Evolutionary conservation across 2,329 filamentous ascomycete genomes (phyloP), one percentile per base, ranked within the genome.

Genomic region (Ascochyta fabae): DNA sequence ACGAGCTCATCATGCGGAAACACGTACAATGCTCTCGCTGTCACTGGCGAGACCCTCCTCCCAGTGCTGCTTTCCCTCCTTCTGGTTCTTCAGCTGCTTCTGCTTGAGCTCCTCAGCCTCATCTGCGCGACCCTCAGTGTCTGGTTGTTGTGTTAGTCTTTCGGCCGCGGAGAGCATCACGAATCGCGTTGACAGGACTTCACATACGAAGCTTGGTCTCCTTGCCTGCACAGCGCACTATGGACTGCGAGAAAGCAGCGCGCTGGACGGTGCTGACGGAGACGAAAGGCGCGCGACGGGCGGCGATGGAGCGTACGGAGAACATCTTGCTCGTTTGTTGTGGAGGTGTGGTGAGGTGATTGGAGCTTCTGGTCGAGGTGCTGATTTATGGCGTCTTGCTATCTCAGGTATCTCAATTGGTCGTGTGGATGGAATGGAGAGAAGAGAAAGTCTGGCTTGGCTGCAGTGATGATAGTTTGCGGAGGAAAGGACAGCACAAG

Each of bases 31-130:
- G 56, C 72, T 75, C 69, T 81, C 79, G 44, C 77, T 78, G 24
- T 73, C 66, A 40, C 70, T 75, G 5, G 79, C 77, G 45, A 81
- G 67, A 31, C 75, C 69, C 60, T 80, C 78, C 56, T 79, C 74
- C 77, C 77, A 79, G 12, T 77, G 60, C 27, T 71, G 74, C 67
- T 78, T 73, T 42, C 78, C 78, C 19, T 78, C 67, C 67, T 78
- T 75, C 63, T 77, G 76, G 61, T 79, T 78, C 53, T 72, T 66
- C 53, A 80, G 55, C 57, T 75, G 71, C 53, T 79, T 73, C 36
- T 79, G 68, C 71, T 81, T 81, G 46, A 73, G 70, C 42, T 67
- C 48, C 52, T 80, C 77, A 35, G 78, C 61, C 55, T 81, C 77
- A 7, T 79, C 69, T 16, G 73, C 64, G 31, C 72, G 71, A 33